Conservation (phyloP, 495 filamentous ascomycete species). For the Podospora anserina region DNA sequence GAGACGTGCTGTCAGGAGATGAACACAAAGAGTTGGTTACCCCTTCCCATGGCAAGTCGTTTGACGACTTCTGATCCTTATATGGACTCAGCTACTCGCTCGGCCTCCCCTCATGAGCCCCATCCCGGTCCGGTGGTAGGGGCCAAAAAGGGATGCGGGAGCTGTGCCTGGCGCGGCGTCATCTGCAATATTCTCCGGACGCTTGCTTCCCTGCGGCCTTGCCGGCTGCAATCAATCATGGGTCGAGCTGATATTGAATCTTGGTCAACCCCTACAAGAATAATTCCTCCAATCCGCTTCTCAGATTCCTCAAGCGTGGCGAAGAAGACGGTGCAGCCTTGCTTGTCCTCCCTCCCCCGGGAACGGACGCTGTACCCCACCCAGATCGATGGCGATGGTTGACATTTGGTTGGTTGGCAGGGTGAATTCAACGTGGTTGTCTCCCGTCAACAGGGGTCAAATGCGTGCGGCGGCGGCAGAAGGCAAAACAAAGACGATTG, state of each 20-base stretch:
- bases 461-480: slow-evolving; percentile 10
- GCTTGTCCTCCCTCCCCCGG: slow-evolving; percentile 9
- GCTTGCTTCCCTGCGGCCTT: slow-evolving; percentile 24
- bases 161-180: slow-evolving; percentile 14
- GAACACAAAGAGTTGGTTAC: slow-evolving; percentile 1
- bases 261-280: slow-evolving; percentile 17
- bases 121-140: slow-evolving; percentile 18
- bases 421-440: not conserved
- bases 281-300: slow-evolving; percentile 10
- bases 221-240: slow-evolving; percentile 32
- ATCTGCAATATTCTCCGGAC: slow-evolving; percentile 23
- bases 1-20: slow-evolving; percentile 1
- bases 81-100: not conserved
- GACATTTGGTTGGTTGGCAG: slow-evolving; percentile 8
- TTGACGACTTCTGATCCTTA: slow-evolving; percentile 13
- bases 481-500: slow-evolving; percentile 3
- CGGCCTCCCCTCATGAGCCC: not conserved
- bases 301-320: not conserved
- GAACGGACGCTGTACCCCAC: slow-evolving; percentile 13
- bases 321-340: slow-evolving; percentile 8
- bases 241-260: slow-evolving; percentile 17
- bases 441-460: not conserved
- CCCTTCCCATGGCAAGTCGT: not conserved
- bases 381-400: not conserved
- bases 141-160: slow-evolving; percentile 1